These are phyloP conservation scores for Pseudozyma flocculosa DNA, from an alignment of 1,284 basidiomycete species.

Conservation along the genomic window DNA sequence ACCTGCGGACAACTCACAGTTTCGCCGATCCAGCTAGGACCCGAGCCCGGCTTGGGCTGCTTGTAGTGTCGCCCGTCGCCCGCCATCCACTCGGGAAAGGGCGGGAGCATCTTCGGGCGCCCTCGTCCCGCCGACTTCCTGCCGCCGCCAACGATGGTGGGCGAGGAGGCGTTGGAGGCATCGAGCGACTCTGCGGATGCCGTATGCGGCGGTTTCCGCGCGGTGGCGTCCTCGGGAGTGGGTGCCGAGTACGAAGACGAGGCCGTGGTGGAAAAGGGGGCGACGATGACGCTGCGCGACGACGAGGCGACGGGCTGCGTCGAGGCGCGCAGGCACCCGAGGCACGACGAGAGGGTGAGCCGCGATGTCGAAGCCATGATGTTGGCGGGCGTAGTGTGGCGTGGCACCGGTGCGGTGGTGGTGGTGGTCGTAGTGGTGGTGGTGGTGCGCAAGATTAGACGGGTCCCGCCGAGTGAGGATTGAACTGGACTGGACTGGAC, in stretches of 20 bases:
- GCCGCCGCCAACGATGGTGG: slow-evolving; percentile 20
- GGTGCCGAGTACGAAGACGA: slow-evolving; percentile 11
- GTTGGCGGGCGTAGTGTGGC: not conserved
- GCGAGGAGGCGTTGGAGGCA: not conserved
- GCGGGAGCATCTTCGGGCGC: slow-evolving; percentile 28
- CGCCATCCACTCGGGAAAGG: slow-evolving; percentile 47
- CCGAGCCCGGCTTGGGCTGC: slow-evolving; percentile 40
- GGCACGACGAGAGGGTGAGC: not conserved
- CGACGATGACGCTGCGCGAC: slow-evolving; percentile 14
- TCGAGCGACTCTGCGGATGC: slow-evolving; percentile 21
- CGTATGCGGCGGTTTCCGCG: slow-evolving; percentile 19
- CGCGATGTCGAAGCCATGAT: not conserved
- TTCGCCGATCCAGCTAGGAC: slow-evolving; percentile 53
- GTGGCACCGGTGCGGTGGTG: not conserved
- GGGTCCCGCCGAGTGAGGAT: no score
- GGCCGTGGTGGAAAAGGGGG: slow-evolving; percentile 19
- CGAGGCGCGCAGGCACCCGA: not conserved
- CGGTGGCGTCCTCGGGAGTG: slow-evolving; percentile 16
- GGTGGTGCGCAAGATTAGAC: not conserved
- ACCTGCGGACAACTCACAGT: no score
- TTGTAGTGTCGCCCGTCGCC: slow-evolving; percentile 42
- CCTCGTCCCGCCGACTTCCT: slow-evolving; percentile 29
- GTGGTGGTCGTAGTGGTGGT: not conserved
- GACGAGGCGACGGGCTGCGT: slow-evolving; percentile 15
- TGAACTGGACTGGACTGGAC: no score